phyloP scores from a whole-genome alignment of 805 yeast species.

The Kodamaea jinghongensis region DNA sequence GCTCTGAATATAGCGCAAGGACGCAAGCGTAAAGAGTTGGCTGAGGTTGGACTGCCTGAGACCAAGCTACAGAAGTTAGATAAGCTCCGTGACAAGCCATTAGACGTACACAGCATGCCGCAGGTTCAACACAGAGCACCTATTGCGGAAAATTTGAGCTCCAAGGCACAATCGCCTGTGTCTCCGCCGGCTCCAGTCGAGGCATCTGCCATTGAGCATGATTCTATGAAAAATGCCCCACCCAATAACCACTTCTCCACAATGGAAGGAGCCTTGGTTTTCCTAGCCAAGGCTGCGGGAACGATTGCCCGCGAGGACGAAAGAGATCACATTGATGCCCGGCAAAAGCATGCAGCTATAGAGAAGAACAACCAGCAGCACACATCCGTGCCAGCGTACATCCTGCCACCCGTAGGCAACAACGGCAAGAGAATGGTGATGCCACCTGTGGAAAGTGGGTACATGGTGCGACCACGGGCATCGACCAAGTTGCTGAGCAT shows the following conservation, averaged over 20 bases:
- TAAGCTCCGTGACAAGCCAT: too few species aligned
- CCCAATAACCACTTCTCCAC: constrained; percentile 34
- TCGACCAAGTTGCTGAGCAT: constrained; percentile 51
- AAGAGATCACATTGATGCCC: constrained; percentile 57
- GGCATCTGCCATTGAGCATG: constrained; percentile 3
- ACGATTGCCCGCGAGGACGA: constrained; percentile 68
- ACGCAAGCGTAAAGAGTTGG: constrained; percentile 10
- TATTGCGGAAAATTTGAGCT: too few species aligned
- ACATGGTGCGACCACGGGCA: constrained; percentile 46
- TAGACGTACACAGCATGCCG: too few species aligned
- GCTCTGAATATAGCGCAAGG: constrained; percentile 14
- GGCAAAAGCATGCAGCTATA: constrained; percentile 45
- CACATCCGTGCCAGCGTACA: constrained; percentile 20
- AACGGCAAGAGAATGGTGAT: constrained; percentile 28
- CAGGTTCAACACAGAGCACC: too few species aligned
- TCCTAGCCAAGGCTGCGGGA: constrained; percentile 77
- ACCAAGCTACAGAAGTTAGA: background rate
- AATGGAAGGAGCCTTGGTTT: constrained; percentile 63
- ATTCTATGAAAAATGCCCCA: constrained; percentile 2
- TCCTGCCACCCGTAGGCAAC: constrained; percentile 14
- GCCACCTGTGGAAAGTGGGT: constrained; percentile 44
- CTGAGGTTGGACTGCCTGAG: background rate
- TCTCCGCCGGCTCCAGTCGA: background rate
- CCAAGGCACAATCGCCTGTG: too few species aligned
- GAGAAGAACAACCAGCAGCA: constrained; percentile 24